Base-by-base conservation (phyloP, 1,284 basidiomycete genomes). In the Cerioporus squamosus region DNA sequence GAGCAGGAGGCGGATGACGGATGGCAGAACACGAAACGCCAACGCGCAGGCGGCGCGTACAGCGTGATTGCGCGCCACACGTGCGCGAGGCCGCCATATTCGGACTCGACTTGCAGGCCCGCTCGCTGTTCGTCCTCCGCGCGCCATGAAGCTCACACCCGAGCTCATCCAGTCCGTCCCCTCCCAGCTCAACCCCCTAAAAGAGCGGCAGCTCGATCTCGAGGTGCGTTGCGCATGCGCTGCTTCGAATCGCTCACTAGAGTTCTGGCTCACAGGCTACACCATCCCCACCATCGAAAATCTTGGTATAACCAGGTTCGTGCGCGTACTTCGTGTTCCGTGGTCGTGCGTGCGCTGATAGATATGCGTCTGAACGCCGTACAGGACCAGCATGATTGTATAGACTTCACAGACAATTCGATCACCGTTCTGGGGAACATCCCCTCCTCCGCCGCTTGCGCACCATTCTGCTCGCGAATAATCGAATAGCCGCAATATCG, bases 281-380 rank as follows among this genome's bases (percentile, higher is more conserved):
- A 97, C 96, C 85, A 98, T 99, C 70, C 95, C 96, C 45, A 88
- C 93, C 52, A 99, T 99, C 72, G 97, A 99, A 88, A 99, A 99
- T 82, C 83, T 99, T 68, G 97, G 96, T 80, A 95, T 98, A 70
- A 97, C 93, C 75, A 94, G 84, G 95, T 86, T 78, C 74, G 79
- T 81, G 70, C 56, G 39, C 51, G 59, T 65, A 46, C 47, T 48
- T 51, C 49, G 55, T 65, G n/a, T 7, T n/a, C n/a, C n/a, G n/a
- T n/a, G n/a, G n/a, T 44, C 7, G 9, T 18, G 20, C 17, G 12
- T 22, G 20, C 7, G 39, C 24, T 42, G 17, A 51, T n/a, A 10
- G 17, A 31, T 9, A 29, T 29, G 26, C 26, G 26, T 29, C 5
- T 36, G 1, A 0, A 23, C 17, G 15, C 5, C n/a, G 9, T 45